These are phyloP conservation scores for Lycium barbarum DNA, from an alignment of 257 asterid species.

Conservation along the genomic window DNA sequence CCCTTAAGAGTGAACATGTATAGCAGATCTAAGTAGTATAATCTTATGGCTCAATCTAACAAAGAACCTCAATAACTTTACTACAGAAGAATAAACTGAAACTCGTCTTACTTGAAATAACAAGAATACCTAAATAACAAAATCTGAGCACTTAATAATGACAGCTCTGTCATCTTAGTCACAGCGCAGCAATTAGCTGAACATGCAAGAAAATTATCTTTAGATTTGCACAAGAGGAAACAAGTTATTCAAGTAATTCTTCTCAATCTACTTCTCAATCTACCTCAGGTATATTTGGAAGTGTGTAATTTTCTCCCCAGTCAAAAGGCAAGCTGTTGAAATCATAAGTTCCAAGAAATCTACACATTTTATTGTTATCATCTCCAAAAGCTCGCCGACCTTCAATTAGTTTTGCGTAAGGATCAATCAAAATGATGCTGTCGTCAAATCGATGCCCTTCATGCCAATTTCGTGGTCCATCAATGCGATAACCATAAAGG, in stretches of 20 bases:
- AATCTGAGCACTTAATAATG: neutral
- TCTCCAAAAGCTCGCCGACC: conserved; percentile 91
- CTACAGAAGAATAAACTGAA: neutral
- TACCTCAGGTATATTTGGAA: conserved; percentile 93
- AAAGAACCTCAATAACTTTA: conserved; percentile 4
- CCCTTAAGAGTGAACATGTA: conserved; percentile 5
- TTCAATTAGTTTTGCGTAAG: conserved; percentile 91
- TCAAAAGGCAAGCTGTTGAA: conserved; percentile 77
- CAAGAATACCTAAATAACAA: conserved; percentile 9
- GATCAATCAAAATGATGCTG: conserved; percentile 72
- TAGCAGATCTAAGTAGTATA: conserved; percentile 7
- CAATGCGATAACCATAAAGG: conserved; percentile 76
- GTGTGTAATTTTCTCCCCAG: conserved; percentile 89
- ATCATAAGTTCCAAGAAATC: conserved; percentile 79
- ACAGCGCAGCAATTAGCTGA: conserved; percentile 18
- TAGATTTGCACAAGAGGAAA: conserved; percentile 32
- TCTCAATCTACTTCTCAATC: conserved; percentile 50
- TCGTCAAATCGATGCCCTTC: conserved; percentile 91
- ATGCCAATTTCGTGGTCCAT: conserved; percentile 87
- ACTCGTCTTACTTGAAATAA: conserved; percentile 2
- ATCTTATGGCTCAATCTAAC: conserved; percentile 19
- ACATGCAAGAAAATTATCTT: conserved; percentile 23
- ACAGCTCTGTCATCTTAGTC: neutral
- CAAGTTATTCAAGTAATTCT: conserved; percentile 33
- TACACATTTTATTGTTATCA: conserved; percentile 62